A percentile compares a stretch with the other conserved stretches of the same genome.
These are phyloP conservation scores for Solanum sparsipilum DNA, from an alignment of 257 asterid genomes.

Conservation along the genomic window DNA sequence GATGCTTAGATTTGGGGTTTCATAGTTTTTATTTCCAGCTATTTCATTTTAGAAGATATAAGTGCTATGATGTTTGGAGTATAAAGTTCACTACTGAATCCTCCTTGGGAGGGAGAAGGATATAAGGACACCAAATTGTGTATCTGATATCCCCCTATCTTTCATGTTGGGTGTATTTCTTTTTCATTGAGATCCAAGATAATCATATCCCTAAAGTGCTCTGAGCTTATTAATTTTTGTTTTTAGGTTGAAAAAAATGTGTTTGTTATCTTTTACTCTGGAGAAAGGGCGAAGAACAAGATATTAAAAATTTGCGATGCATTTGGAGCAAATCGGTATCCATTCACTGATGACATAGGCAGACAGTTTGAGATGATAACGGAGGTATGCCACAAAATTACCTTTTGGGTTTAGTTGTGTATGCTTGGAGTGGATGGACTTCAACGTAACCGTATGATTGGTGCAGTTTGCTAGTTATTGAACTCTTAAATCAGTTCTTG, in stretches of 20 bases:
- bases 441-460: neutral
- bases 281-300: slow-evolving; percentile 51
- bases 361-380: slow-evolving; percentile 40
- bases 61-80: neutral
- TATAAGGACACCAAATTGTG: neutral
- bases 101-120: neutral
- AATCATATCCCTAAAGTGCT: neutral
- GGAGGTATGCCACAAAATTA: slow-evolving; percentile 27
- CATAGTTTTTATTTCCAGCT: neutral
- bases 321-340: slow-evolving; percentile 61
- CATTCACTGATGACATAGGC: slow-evolving; percentile 39
- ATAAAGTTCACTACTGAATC: neutral
- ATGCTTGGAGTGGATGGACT: neutral
- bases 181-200: neutral
- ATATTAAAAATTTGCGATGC: slow-evolving; percentile 56
- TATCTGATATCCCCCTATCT: neutral
- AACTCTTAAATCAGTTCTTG: neutral
- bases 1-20: neutral
- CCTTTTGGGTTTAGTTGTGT: neutral
- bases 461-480: neutral
- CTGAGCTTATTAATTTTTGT: neutral
- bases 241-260: slow-evolving; percentile 55
- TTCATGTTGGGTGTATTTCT: neutral
- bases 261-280: slow-evolving; percentile 51
- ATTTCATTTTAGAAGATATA: neutral